These are phyloP conservation scores for Emergomyces orientalis DNA, from an alignment of 2,329 filamentous ascomycete species.

Conservation along the genomic window DNA sequence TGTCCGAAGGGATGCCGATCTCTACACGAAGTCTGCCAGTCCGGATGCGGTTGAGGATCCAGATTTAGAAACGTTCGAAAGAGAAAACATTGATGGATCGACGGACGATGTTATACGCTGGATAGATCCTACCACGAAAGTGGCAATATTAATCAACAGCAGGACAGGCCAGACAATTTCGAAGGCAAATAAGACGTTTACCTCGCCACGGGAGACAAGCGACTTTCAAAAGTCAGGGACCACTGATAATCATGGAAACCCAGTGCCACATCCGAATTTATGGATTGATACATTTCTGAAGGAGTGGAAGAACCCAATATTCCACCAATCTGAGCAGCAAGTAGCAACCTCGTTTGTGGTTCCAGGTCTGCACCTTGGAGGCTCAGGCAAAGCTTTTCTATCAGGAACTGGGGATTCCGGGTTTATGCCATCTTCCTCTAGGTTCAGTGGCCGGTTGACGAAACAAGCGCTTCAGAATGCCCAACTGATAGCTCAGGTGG, in stretches of 20 bases:
- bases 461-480: conserved; percentile 52
- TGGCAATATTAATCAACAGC: conserved; percentile 25
- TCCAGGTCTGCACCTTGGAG: conserved; percentile 5
- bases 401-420: not conserved
- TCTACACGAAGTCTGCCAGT: not conserved
- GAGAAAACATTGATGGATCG: conserved; percentile 4
- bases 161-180: conserved; percentile 28
- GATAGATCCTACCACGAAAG: conserved; percentile 51
- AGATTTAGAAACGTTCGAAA: not conserved
- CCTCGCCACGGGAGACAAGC: conserved; percentile 13
- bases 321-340: conserved; percentile 43
- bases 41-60: not conserved
- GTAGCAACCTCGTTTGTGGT: conserved; percentile 33
- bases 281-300: conserved; percentile 56
- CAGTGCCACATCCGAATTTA: conserved; percentile 15
- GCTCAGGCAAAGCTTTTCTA: not conserved
- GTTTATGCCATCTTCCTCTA: not conserved
- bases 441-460: conserved; percentile 40
- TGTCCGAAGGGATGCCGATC: not conserved
- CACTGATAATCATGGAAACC: not conserved
- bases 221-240: conserved; percentile 10
- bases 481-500: conserved; percentile 69
- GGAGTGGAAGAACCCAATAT: conserved; percentile 69
- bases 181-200: conserved; percentile 10
- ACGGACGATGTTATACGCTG: conserved; percentile 38